A percentile compares a stretch with the other conserved stretches of the same genome.
Conservation (phyloP, 805 yeast species). For the Candida tibetensis region DNA sequence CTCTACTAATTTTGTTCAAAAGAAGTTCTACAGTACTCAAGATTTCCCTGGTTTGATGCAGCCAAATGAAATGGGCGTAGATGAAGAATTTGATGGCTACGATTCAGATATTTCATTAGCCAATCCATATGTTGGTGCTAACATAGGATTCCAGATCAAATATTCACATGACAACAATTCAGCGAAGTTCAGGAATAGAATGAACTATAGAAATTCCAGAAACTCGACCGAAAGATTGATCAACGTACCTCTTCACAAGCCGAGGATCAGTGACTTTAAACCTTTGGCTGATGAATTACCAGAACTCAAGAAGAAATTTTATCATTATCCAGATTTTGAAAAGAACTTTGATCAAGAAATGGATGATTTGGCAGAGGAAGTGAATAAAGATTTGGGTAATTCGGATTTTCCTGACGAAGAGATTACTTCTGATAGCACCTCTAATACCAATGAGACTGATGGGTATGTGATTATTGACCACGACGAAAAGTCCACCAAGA, state of each 20-base stretch:
- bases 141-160: constrained; percentile 48
- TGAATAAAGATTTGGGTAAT: constrained; percentile 9
- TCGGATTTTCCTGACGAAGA: constrained; percentile 6
- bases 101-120: constrained; percentile 52
- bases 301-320: constrained; percentile 26
- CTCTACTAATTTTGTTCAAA: constrained; percentile 9
- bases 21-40: constrained; percentile 18
- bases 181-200: background rate
- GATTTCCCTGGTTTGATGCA: constrained; percentile 36
- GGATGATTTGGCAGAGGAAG: constrained; percentile 11
- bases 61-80: constrained; percentile 14
- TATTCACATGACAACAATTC: background rate
- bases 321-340: constrained; percentile 28
- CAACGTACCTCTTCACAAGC: constrained; percentile 47
- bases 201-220: constrained; percentile 1
- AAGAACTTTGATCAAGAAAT: constrained; percentile 13
- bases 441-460: constrained; percentile 12
- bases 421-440: constrained; percentile 5
- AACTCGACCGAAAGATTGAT: constrained; percentile 20
- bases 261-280: constrained; percentile 35
- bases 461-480: constrained; percentile 20
- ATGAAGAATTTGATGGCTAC: constrained; percentile 30
- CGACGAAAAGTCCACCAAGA: constrained; percentile 6
- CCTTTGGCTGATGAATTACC: constrained; percentile 27
- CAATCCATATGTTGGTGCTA: constrained; percentile 49